Percentiles rank a stretch among this genome's conserved stretches.
phyloP scores from a whole-genome alignment of 352 stramenopile species.

The Peronospora destructor region DNA sequence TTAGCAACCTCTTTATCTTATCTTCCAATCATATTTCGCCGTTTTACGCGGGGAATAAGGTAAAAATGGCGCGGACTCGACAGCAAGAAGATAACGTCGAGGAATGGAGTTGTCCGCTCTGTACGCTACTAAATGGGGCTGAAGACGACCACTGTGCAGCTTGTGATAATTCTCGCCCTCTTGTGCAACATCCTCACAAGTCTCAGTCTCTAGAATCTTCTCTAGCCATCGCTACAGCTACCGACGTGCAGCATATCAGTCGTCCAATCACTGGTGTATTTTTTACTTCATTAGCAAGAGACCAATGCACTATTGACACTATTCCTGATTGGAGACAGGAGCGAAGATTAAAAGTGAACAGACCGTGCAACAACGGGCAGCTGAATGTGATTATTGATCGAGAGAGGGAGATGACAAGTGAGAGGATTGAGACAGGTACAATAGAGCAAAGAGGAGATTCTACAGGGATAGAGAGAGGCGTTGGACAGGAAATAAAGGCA shows the following conservation, averaged over 20 bases:
- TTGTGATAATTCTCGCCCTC: constrained; percentile 41
- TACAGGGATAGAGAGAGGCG: not conserved
- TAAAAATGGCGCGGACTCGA: constrained; percentile 32
- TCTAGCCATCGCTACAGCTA: constrained; percentile 4
- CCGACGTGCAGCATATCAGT: constrained; percentile 10
- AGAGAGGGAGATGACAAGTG: constrained; percentile 9
- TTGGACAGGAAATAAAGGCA: not conserved
- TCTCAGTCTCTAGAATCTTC: constrained; percentile 1
- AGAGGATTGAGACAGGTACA: constrained; percentile 5
- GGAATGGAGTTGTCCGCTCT: constrained; percentile 67
- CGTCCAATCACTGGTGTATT: constrained; percentile 33
- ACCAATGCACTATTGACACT: not conserved
- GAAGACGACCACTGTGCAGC: constrained; percentile 40
- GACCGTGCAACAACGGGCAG: constrained; percentile 9
- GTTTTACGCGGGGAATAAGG: not conserved
- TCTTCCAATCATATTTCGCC: not conserved
- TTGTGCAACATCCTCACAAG: not conserved
- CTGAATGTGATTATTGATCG: not conserved
- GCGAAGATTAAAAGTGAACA: constrained; percentile 33
- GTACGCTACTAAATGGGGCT: constrained; percentile 55
- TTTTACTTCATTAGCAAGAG: constrained; percentile 27
- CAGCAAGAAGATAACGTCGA: not conserved
- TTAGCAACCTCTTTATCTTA: not conserved
- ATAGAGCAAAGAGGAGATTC: not conserved
- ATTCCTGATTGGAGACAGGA: constrained; percentile 27